These are phyloP conservation scores for Podospora pseudoanserina DNA, from an alignment of 495 filamentous ascomycete species.

Conservation along the genomic window DNA sequence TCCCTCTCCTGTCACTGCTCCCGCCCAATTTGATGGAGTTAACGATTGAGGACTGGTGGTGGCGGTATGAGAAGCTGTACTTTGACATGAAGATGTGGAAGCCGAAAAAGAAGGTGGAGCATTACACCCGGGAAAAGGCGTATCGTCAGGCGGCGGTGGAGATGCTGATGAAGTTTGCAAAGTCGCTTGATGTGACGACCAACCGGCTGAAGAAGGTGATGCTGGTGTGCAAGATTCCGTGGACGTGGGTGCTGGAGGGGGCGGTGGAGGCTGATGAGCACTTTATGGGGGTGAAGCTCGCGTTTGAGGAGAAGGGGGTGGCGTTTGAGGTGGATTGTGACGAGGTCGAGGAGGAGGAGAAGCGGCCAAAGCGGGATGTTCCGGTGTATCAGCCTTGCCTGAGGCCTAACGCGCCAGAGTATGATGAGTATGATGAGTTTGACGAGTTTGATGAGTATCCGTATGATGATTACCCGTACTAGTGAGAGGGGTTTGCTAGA, in stretches of 20 bases:
- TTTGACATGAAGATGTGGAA: constrained; percentile 23
- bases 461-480: too few relatives aligned
- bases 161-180: constrained; percentile 25
- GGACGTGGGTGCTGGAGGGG: constrained; percentile 28
- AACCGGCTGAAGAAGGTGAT: constrained; percentile 22
- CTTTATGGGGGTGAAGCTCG: constrained; percentile 18
- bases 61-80: constrained; percentile 20
- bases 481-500: too few relatives aligned
- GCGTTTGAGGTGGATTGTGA: constrained; percentile 26
- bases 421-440: background rate
- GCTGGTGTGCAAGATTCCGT: constrained; percentile 28
- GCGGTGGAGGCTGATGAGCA: constrained; percentile 23
- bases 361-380: background rate
- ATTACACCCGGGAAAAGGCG: constrained; percentile 22
- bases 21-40: constrained; percentile 33
- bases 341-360: constrained; percentile 10
- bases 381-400: background rate
- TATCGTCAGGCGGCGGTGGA: constrained; percentile 25
- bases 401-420: background rate
- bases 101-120: constrained; percentile 13
- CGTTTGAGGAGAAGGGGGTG: constrained; percentile 25
- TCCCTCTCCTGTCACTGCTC: constrained; percentile 26
- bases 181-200: constrained; percentile 14
- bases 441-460: too few relatives aligned
- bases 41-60: constrained; percentile 36